Evolutionary conservation across 2,329 filamentous ascomycete genomes (phyloP).

Genomic region (Trichoderma gracile): DNA sequence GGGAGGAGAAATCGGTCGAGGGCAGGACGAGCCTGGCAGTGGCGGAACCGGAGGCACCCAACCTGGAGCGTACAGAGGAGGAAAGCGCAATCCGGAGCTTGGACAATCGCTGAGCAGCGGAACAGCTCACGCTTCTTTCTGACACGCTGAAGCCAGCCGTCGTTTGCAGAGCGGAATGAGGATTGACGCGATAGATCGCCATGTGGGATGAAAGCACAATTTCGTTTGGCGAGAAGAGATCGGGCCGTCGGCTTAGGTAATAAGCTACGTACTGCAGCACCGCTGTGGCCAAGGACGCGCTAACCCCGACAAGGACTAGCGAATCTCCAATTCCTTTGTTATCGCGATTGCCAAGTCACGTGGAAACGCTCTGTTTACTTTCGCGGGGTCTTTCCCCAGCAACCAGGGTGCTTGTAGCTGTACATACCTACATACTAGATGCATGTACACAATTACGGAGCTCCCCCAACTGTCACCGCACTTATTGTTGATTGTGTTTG

Average conservation of each 20-base stretch:
- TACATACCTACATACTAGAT: too few relatives aligned
- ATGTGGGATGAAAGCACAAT: constrained; percentile 25
- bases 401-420: constrained; percentile 31
- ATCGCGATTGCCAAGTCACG: constrained; percentile 23
- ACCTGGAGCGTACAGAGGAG: neutral
- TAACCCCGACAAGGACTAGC: constrained; percentile 9
- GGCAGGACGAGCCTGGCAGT: neutral
- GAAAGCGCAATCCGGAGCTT: too few relatives aligned
- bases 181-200: constrained; percentile 17
- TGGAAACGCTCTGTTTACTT: constrained; percentile 26
- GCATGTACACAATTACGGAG: constrained; percentile 28
- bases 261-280: too few relatives aligned
- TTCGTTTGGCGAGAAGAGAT: constrained; percentile 17
- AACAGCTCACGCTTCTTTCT: neutral
- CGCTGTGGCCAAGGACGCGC: neutral
- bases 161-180: neutral
- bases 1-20: neutral
- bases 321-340: neutral
- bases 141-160: neutral
- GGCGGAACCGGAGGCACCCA: neutral
- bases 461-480: constrained; percentile 22
- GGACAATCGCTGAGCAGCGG: neutral
- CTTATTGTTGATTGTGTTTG: constrained; percentile 29
- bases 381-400: constrained; percentile 32
- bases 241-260: neutral